Percentiles rank a stretch among this genome's conserved stretches.
phyloP scores from a whole-genome alignment of 257 asterid species.

The Prunella vulgaris region DNA sequence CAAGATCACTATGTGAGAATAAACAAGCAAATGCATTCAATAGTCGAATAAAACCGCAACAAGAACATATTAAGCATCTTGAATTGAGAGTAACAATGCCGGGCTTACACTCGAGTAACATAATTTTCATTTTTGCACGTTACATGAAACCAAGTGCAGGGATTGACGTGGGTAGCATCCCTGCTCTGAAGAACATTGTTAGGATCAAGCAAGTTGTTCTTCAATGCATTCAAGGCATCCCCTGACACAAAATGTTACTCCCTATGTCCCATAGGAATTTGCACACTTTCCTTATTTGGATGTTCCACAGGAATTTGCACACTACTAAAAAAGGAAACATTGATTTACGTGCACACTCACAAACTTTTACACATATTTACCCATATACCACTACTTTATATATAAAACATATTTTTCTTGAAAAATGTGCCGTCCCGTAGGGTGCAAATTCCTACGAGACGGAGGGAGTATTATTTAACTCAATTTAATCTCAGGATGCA shows the following conservation, averaged over 20 bases:
- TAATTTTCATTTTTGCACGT: conserved; percentile 77
- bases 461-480: no score
- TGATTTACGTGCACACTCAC: no score
- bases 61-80: conserved; percentile 8
- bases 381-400: no score
- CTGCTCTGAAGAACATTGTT: conserved; percentile 91
- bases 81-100: not conserved
- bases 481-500: no score
- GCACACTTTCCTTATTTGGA: no score
- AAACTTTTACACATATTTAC: no score
- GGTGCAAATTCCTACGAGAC: no score
- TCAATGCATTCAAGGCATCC: conserved; percentile 84
- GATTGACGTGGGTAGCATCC: conserved; percentile 96
- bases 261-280: conserved; percentile 92
- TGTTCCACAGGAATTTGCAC: no score
- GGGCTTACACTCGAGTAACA: conserved; percentile 88
- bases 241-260: conserved; percentile 60
- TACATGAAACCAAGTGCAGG: conserved; percentile 97
- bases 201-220: conserved; percentile 79
- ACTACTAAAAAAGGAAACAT: no score
- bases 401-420: no score
- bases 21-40: conserved; percentile 13
- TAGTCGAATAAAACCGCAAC: not conserved
- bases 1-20: conserved; percentile 71
- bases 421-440: no score